Evolutionary conservation across 208 protist species (phyloP).

Genomic region (Acanthamoeba royreba): DNA sequence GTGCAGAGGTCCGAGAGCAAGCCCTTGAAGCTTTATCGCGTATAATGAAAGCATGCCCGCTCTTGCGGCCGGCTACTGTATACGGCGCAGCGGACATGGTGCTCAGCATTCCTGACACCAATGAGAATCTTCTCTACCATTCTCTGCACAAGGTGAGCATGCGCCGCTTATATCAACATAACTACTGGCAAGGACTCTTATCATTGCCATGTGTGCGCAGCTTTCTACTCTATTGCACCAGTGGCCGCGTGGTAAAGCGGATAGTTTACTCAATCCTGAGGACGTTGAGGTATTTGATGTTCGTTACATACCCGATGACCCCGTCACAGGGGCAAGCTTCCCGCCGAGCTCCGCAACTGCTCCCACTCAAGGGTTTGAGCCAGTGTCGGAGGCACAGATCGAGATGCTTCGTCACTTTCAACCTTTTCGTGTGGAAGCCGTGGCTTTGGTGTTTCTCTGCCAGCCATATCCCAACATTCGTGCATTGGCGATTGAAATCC

Average conservation of each 20-base stretch:
- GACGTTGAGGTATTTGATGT: not conserved
- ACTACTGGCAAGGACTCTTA: too few species aligned
- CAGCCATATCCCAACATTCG: not conserved
- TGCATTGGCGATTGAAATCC: slow-evolving; percentile 4
- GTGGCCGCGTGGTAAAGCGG: not conserved
- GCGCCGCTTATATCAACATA: not conserved
- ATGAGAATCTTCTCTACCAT: slow-evolving; percentile 4
- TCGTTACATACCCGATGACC: not conserved
- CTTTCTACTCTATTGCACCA: slow-evolving; percentile 5
- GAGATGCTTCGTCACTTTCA: not conserved
- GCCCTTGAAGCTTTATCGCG: not conserved
- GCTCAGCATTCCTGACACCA: not conserved
- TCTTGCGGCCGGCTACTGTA: not conserved
- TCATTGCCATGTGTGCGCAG: not conserved
- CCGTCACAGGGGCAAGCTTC: not conserved
- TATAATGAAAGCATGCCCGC: not conserved
- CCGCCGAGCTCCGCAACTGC: not conserved
- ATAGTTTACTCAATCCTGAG: not conserved
- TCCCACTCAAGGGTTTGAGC: not conserved
- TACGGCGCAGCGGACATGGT: not conserved
- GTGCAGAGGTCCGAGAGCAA: not conserved
- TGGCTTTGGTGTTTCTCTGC: slow-evolving; percentile 9
- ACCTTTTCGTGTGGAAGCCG: not conserved
- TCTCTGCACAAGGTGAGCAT: not conserved
- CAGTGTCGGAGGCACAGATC: not conserved